Percentiles rank a stretch among this genome's conserved stretches.
Conservation (phyloP, 2,329 filamentous ascomycete genomes). For the Sphaerulina vaccinii region DNA sequence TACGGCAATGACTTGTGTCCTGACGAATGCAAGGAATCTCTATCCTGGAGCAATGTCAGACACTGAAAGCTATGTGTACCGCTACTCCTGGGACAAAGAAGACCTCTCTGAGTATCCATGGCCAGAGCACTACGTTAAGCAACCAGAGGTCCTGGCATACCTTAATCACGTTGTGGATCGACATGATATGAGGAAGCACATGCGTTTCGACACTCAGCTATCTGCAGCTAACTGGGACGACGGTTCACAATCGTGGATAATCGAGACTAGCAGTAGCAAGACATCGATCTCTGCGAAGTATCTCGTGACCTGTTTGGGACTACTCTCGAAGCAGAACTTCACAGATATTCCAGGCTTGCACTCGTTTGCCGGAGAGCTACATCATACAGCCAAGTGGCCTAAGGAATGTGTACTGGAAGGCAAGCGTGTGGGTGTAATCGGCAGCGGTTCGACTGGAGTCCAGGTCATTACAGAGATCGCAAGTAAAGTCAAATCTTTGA, state of each 20-base stretch:
- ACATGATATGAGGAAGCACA: conserved; percentile 22
- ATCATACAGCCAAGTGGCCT: conserved; percentile 45
- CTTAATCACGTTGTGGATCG: conserved; percentile 23
- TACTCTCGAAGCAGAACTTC: conserved; percentile 40
- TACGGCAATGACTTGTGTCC: too few relatives aligned
- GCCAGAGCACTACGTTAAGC: conserved; percentile 44
- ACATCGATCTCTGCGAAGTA: conserved; percentile 29
- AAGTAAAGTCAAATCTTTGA: conserved; percentile 31
- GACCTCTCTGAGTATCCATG: conserved; percentile 39
- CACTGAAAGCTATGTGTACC: conserved; percentile 32
- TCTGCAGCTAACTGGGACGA: conserved; percentile 30
- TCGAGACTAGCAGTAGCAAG: conserved; percentile 9
- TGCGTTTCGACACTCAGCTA: conserved; percentile 25
- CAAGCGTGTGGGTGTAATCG: conserved; percentile 44
- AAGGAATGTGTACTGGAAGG: conserved; percentile 27
- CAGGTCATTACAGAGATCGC: conserved; percentile 39
- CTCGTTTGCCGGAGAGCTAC: conserved; percentile 41
- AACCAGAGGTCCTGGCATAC: conserved; percentile 39
- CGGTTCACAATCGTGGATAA: conserved; percentile 9
- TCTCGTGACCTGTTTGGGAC: conserved; percentile 41
- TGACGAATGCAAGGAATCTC: conserved; percentile 44
- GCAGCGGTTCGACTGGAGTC: conserved; percentile 45
- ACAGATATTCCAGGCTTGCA: conserved; percentile 41
- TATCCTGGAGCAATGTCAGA: conserved; percentile 36
- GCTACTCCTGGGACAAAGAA: conserved; percentile 39